Base-by-base conservation (phyloP, 768 basidiomycete species). In the Termitomyces sp. region DNA sequence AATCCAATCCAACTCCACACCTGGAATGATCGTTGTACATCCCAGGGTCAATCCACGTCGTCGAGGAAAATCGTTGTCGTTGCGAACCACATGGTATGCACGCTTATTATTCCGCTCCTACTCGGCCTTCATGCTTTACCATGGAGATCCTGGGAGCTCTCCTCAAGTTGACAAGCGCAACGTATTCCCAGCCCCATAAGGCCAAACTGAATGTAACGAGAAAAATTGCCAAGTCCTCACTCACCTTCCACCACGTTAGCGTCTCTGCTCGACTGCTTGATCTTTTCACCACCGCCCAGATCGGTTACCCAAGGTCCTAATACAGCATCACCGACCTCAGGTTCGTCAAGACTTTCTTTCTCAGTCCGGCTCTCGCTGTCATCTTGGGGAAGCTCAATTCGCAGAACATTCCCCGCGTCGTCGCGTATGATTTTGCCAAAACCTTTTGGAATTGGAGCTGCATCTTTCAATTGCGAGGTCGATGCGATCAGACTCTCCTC, bases 401-500 rank as follows among this genome's bases (percentile, higher is more conserved):
- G 77, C 21, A 93, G 64, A 40, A 95, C 77, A 60, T 86, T 87
- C 30, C 94, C 94, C 3, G 79, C 74, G 38, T 78, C 84, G 68
- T 95, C 94, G 47, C 93, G 80, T 50, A 93, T 69, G 62, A 98
- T 94, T 66, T 84, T 81, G 31, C 93, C 94, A 66, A 82, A 87
- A 1, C 89, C 89, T 62, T 76, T 82, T 12, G 81, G 83, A 48
- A 83, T 73, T 28, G 67, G 48, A 26, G 44, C 43, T 47, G 37
- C 43, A 23, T 46, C 26, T 53, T 66, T 58, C 31, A 54, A 58
- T 61, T 59, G 64, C 53, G 54, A 60, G 28, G 55, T 55, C 23
- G 56, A 49, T 57, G 60, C 57, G 43, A 59, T 60, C 52, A 46
- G 49, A 7, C 41, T 60, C 15, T 53, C 57, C 21, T 60, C 53